A percentile compares a stretch with the other conserved stretches of the same genome.
Evolutionary conservation across 352 stramenopile genomes (phyloP).

Genomic region (Pilasporangium apinafurcum): DNA sequence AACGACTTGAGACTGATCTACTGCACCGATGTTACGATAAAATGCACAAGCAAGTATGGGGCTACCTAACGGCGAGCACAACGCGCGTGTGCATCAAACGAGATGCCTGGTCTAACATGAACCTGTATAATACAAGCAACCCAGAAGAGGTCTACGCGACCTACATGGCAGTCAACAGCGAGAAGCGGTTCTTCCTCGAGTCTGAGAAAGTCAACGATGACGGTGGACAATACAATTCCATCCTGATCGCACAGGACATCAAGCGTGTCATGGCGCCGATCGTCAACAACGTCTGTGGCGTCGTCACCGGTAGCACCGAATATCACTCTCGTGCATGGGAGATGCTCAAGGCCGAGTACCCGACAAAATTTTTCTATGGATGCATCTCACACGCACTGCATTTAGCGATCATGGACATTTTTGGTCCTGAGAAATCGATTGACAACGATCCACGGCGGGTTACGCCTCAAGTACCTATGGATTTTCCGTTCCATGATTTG

Average conservation of each 20-base stretch:
- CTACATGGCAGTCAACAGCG: conserved; percentile 73
- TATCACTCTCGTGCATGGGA: conserved; percentile 73
- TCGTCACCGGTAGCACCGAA: conserved; percentile 71
- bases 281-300: conserved; percentile 56
- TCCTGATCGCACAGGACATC: conserved; percentile 79
- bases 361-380: conserved; percentile 85
- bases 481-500: conserved; percentile 77
- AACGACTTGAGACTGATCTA: conserved; percentile 55
- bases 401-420: conserved; percentile 79
- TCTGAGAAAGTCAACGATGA: conserved; percentile 63
- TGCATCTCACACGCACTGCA: conserved; percentile 79
- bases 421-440: conserved; percentile 58
- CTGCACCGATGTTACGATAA: conserved; percentile 75
- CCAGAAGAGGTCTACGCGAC: conserved; percentile 64
- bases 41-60: conserved; percentile 83
- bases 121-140: conserved; percentile 70
- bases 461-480: conserved; percentile 57
- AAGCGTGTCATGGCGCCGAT: conserved; percentile 78
- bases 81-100: conserved; percentile 68
- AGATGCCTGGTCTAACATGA: conserved; percentile 75
- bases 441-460: conserved; percentile 64
- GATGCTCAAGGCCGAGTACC: conserved; percentile 78
- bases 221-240: conserved; percentile 64
- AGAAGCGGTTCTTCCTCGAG: conserved; percentile 79
- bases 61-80: conserved; percentile 54